Evolutionary conservation across 2,329 filamentous ascomycete species (phyloP).

Genomic region (Lachnellula hyalina): DNA sequence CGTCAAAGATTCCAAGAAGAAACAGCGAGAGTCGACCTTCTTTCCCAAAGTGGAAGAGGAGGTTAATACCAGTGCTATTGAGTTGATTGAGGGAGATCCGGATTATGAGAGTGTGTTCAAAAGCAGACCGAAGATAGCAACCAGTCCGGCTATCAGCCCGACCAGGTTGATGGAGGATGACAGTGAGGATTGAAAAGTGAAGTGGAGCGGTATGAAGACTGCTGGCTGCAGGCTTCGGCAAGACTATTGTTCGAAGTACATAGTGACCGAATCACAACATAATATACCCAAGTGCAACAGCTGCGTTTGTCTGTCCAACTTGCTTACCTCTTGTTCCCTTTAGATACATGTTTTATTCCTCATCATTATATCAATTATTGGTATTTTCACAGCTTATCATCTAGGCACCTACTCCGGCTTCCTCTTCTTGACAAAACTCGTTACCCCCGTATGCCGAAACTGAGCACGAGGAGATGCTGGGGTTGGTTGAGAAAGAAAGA

Average conservation of each 20-base stretch:
- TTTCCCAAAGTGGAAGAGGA: constrained; percentile 47
- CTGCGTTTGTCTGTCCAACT: too few relatives aligned
- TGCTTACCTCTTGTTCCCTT: too few relatives aligned
- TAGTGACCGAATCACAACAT: too few relatives aligned
- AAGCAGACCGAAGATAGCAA: constrained; percentile 73
- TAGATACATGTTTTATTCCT: too few relatives aligned
- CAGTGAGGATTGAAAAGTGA: too few relatives aligned
- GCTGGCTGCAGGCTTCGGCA: too few relatives aligned
- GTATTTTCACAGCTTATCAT: constrained; percentile 46
- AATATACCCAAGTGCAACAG: too few relatives aligned
- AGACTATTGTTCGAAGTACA: too few relatives aligned
- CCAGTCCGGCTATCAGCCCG: constrained; percentile 52
- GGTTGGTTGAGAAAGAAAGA: too few relatives aligned
- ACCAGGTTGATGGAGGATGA: too few relatives aligned
- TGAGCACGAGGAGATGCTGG: too few relatives aligned
- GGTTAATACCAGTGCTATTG: constrained; percentile 21
- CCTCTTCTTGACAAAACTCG: constrained; percentile 72
- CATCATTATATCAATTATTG: not conserved
- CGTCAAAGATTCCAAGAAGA: constrained; percentile 37
- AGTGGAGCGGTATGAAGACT: too few relatives aligned
- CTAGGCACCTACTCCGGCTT: constrained; percentile 60
- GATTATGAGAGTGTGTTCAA: constrained; percentile 83
- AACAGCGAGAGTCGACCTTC: constrained; percentile 39
- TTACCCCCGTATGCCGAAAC: constrained; percentile 59
- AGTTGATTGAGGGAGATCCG: constrained; percentile 53